These are phyloP conservation scores for Phaffomyces opuntiae DNA, from an alignment of 805 yeast species.

Conservation along the genomic window DNA sequence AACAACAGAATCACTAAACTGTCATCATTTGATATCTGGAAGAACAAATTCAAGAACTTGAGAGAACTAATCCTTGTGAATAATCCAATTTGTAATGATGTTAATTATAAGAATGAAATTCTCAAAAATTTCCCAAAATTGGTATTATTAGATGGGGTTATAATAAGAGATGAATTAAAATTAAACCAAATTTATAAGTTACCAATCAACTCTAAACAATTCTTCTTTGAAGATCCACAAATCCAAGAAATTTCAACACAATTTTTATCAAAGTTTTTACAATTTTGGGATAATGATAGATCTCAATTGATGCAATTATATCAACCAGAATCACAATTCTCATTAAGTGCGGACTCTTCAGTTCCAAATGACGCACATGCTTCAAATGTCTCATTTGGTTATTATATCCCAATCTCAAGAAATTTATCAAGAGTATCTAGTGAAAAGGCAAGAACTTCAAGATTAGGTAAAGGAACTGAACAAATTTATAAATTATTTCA, in stretches of 20 bases:
- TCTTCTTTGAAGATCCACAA: conserved; percentile 76
- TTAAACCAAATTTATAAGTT: conserved; percentile 43
- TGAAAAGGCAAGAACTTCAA: conserved; percentile 46
- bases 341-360: conserved; percentile 66
- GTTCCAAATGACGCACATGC: conserved; percentile 44
- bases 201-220: conserved; percentile 49
- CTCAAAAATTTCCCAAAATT: conserved; percentile 74
- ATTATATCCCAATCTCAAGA: conserved; percentile 68
- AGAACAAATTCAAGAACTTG: conserved; percentile 61
- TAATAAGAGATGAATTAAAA: conserved; percentile 67
- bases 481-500: conserved; percentile 54
- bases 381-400: conserved; percentile 44
- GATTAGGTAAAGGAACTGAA: conserved; percentile 64
- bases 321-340: conserved; percentile 79
- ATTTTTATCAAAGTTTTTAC: conserved; percentile 68
- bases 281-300: conserved; percentile 78
- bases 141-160: conserved; percentile 67
- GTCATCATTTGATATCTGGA: conserved; percentile 65
- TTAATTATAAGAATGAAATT: conserved; percentile 51
- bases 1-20: conserved; percentile 60
- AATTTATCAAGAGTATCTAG: conserved; percentile 59
- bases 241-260: conserved; percentile 66
- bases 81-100: conserved; percentile 58
- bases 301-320: conserved; percentile 64
- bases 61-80: conserved; percentile 74